phyloP scores from a whole-genome alignment of 2,329 filamentous ascomycete species.

The Hypoxylon sp. region DNA sequence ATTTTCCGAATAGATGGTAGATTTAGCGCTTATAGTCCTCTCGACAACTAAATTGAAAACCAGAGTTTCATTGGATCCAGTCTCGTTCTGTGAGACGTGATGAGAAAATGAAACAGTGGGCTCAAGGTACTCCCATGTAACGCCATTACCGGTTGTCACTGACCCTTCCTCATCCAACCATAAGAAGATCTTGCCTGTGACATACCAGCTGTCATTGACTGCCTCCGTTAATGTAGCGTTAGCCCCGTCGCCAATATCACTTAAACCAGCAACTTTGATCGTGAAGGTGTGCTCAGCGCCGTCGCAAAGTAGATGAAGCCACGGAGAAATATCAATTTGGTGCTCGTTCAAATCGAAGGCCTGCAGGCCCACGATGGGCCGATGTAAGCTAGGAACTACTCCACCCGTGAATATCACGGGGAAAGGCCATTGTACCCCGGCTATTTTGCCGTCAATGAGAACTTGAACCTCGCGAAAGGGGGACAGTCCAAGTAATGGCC shows the following conservation, averaged over 20 bases:
- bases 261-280: conserved; percentile 70
- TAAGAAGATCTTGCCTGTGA: conserved; percentile 75
- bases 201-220: conserved; percentile 73
- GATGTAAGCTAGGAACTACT: conserved; percentile 76
- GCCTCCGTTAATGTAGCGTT: conserved; percentile 64
- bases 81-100: conserved; percentile 58
- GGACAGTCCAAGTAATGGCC: conserved; percentile 73
- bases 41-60: conserved; percentile 69
- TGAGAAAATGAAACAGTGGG: conserved; percentile 66
- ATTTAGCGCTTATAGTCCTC: conserved; percentile 67
- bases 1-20: conserved; percentile 63
- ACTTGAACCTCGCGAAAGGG: conserved; percentile 79
- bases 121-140: conserved; percentile 52
- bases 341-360: conserved; percentile 77
- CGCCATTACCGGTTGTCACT: conserved; percentile 65
- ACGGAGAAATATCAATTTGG: conserved; percentile 77
- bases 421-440: conserved; percentile 77
- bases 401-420: conserved; percentile 78
- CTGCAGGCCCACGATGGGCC: conserved; percentile 77
- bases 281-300: conserved; percentile 70
- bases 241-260: conserved; percentile 61
- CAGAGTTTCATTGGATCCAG: conserved; percentile 71
- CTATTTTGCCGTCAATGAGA: conserved; percentile 72
- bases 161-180: conserved; percentile 67
- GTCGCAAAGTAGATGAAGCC: conserved; percentile 70